Percentiles rank a stretch among this genome's conserved stretches.
phyloP scores from a whole-genome alignment of 2,329 filamentous ascomycete genomes.

The Didymellaceae sp. region DNA sequence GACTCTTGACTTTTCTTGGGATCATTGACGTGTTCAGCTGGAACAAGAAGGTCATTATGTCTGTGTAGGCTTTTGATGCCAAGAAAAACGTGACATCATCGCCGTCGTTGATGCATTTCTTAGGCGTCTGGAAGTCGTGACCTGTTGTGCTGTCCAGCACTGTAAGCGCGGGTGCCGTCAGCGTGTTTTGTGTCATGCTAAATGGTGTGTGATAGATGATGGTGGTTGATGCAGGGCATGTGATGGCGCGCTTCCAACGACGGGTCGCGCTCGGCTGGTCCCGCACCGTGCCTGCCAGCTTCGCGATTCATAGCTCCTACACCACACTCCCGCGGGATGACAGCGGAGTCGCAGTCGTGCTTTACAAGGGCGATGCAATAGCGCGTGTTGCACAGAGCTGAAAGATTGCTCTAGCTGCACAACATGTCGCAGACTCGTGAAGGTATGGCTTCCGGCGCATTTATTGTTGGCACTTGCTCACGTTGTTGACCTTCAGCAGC shows the following conservation, averaged over 20 bases:
- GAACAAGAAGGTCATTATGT: conserved; percentile 85
- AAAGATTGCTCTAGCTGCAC: not conserved
- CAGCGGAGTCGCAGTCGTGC: not conserved
- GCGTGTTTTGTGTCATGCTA: conserved; percentile 30
- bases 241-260: conserved; percentile 27
- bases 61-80: conserved; percentile 79
- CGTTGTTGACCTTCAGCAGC: not conserved
- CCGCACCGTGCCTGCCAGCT: conserved; percentile 8
- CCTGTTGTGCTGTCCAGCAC: conserved; percentile 27
- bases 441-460: not conserved
- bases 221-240: conserved; percentile 21
- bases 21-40: conserved; percentile 90
- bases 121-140: conserved; percentile 67
- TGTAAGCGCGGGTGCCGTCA: conserved; percentile 29
- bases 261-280: conserved; percentile 8
- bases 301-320: conserved; percentile 3
- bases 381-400: too few relatives aligned
- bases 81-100: conserved; percentile 83
- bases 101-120: conserved; percentile 84
- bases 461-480: not conserved
- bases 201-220: conserved; percentile 9
- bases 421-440: not conserved
- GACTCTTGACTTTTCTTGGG: conserved; percentile 62
- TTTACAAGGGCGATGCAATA: not conserved
- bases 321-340: conserved; percentile 9